Base-by-base conservation (phyloP, 2,329 filamentous ascomycete species). In the Neofusicoccum parvum region DNA sequence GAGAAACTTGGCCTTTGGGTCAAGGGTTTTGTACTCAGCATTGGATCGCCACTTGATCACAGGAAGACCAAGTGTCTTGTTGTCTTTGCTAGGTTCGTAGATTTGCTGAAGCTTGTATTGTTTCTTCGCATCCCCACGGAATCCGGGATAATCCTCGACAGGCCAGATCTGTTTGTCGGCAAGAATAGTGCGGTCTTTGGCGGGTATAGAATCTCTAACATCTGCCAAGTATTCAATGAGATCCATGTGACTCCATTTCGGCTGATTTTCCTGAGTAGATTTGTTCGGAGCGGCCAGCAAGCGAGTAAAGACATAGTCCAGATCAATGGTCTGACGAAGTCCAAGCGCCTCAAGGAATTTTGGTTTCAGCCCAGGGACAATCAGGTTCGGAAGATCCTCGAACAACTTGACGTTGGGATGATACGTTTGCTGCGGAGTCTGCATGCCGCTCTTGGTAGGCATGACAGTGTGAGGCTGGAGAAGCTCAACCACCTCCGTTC, bases 331-430 rank as follows among this genome's bases (percentile, higher is more conserved):
- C 80, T 98, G 98, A 66, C 95, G 88, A 32, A 99, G 94, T 3
- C 95, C 94, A 37, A 99, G 82, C 1, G 91, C 87, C 2, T 86
- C 80, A 49, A 99, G 79, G 68, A 99, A 92, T 75, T 96, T 97
- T 51, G 98, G 94, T 75, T 97, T 98, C 12, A 97, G 87, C 46
- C 90, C 69, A 54, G 77, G 88, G 49, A 94, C 88, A 12, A 89
- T 87, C 1, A 98, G 88, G 12, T 90, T 89, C 0, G 95, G 94
- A 15, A 99, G 82, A 74, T 99, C 95, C 68, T 97, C 93, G 73
- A 99, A 99, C 0, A 99, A 82, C 75, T 92, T 95, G 43, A 99
- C 95, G n/a, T 88, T 90, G 1, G 92, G 88, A 73, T 99, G 97
- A 77, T 97, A 99, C 0, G 95, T 89, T 69, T 98, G 93, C 3